Percentiles rank a stretch among this genome's conserved stretches.
phyloP scores from a whole-genome alignment of 495 filamentous ascomycete genomes.

The Penicillium flavigenum region DNA sequence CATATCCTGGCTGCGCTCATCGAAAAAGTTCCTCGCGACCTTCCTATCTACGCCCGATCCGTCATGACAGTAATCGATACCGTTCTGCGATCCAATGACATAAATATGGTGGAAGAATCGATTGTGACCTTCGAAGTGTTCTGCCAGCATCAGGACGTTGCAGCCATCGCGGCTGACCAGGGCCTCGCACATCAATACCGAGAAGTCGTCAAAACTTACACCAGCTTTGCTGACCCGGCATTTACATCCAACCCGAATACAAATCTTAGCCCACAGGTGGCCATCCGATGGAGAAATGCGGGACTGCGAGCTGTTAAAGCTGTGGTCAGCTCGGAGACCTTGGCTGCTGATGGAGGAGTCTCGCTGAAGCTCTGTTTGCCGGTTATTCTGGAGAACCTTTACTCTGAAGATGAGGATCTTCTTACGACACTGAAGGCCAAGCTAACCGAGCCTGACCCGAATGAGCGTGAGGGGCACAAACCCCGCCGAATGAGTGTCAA shows the following conservation, averaged over 20 bases:
- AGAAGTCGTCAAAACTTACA: conserved; percentile 72
- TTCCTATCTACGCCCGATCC: conserved; percentile 79
- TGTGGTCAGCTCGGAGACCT: conserved; percentile 71
- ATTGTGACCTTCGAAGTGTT: conserved; percentile 80
- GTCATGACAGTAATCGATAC: conserved; percentile 76
- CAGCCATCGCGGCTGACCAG: conserved; percentile 75
- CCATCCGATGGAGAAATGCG: conserved; percentile 79
- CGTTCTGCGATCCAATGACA: conserved; percentile 75
- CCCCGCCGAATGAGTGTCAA: conserved; percentile 73
- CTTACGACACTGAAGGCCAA: conserved; percentile 60
- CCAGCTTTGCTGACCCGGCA: conserved; percentile 61
- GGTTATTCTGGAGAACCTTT: conserved; percentile 80
- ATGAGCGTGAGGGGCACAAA: conserved; percentile 56
- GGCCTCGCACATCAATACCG: conserved; percentile 80
- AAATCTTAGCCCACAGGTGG: conserved; percentile 62
- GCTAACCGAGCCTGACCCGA: conserved; percentile 62
- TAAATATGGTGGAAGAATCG: conserved; percentile 86
- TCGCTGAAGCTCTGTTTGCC: conserved; percentile 76
- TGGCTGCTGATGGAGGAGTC: conserved; percentile 69
- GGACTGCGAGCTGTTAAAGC: conserved; percentile 78
- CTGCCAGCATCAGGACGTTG: conserved; percentile 75
- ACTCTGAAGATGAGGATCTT: conserved; percentile 69
- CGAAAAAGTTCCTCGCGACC: conserved; percentile 85
- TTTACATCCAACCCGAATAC: conserved; percentile 37
- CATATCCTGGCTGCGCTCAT: conserved; percentile 85